A percentile compares a stretch with the other conserved stretches of the same genome.
Conservation (phyloP, 805 yeast genomes). For the Nakazawaea holstii region DNA sequence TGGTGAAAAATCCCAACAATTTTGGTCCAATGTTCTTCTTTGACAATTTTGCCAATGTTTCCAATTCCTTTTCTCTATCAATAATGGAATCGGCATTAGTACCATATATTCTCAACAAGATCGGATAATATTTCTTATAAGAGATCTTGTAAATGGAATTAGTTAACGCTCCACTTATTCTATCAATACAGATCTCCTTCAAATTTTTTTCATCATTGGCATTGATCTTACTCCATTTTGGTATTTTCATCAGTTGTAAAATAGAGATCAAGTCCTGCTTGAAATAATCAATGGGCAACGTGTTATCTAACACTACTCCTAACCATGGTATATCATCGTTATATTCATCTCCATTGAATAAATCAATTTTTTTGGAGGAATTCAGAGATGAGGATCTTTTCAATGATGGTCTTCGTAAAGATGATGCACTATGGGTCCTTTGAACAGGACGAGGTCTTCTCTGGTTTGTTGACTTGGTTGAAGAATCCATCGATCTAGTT, state of each 20-base stretch:
- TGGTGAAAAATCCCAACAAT: slow-evolving; percentile 80
- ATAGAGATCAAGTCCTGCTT: slow-evolving; percentile 72
- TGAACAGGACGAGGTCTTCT: slow-evolving; percentile 2
- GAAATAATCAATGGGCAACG: slow-evolving; percentile 79
- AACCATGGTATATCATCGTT: slow-evolving; percentile 3
- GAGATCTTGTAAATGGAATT: slow-evolving; percentile 76
- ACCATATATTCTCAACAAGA: slow-evolving; percentile 82
- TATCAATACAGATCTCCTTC: slow-evolving; percentile 43
- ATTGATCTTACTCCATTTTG: slow-evolving; percentile 69
- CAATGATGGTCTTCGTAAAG: slow-evolving; percentile 7
- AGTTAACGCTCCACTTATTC: slow-evolving; percentile 91
- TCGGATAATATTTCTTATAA: slow-evolving; percentile 40
- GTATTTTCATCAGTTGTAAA: slow-evolving; percentile 56
- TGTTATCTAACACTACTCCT: slow-evolving; percentile 61
- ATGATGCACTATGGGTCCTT: background rate
- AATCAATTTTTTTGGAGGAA: slow-evolving; percentile 1
- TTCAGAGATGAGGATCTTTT: slow-evolving; percentile 8
- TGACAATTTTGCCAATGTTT: slow-evolving; percentile 67
- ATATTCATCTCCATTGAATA: background rate
- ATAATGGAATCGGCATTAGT: slow-evolving; percentile 80
- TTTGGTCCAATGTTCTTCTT: slow-evolving; percentile 81
- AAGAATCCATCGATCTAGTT: background rate
- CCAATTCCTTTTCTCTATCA: slow-evolving; percentile 78
- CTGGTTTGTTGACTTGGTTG: background rate
- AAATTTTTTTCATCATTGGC: slow-evolving; percentile 30